phyloP scores from a whole-genome alignment of 2,329 filamentous ascomycete genomes.

The Pseudogymnoascus sp. region DNA sequence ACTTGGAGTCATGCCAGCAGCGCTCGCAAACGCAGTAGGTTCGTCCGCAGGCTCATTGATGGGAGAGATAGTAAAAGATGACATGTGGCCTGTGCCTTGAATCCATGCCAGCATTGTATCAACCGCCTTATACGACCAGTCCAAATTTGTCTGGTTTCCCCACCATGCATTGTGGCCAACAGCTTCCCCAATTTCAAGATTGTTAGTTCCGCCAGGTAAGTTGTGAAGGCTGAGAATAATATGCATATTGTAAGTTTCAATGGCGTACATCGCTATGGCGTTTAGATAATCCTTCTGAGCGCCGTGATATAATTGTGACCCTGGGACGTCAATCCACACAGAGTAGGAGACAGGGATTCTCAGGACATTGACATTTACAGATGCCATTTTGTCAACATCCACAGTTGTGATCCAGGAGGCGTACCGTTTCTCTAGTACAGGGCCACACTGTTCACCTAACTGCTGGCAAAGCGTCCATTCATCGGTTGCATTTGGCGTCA shows the following conservation, averaged over 20 bases:
- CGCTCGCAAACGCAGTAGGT: neutral
- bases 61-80: neutral
- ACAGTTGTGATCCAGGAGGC: conserved; percentile 26
- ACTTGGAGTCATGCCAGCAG: neutral
- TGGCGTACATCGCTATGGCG: conserved; percentile 31
- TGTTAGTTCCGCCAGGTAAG: conserved; percentile 19
- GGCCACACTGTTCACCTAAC: conserved; percentile 26
- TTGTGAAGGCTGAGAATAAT: conserved; percentile 30
- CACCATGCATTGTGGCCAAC: conserved; percentile 30
- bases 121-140: conserved; percentile 29
- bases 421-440: conserved; percentile 27
- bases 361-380: conserved; percentile 27
- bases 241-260: conserved; percentile 29
- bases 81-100: conserved; percentile 10
- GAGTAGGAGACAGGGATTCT: conserved; percentile 33
- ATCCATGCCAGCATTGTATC: conserved; percentile 30
- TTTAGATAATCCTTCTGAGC: conserved; percentile 28
- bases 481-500: conserved; percentile 18
- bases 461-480: conserved; percentile 31
- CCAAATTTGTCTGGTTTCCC: conserved; percentile 29
- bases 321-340: conserved; percentile 31
- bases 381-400: conserved; percentile 30
- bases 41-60: neutral
- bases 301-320: conserved; percentile 28
- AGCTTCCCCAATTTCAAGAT: conserved; percentile 28